Evolutionary conservation across 2,329 filamentous ascomycete genomes (phyloP), one percentile per base, ranked within the genome.

Genomic region (Juglanconis oblonga): DNA sequence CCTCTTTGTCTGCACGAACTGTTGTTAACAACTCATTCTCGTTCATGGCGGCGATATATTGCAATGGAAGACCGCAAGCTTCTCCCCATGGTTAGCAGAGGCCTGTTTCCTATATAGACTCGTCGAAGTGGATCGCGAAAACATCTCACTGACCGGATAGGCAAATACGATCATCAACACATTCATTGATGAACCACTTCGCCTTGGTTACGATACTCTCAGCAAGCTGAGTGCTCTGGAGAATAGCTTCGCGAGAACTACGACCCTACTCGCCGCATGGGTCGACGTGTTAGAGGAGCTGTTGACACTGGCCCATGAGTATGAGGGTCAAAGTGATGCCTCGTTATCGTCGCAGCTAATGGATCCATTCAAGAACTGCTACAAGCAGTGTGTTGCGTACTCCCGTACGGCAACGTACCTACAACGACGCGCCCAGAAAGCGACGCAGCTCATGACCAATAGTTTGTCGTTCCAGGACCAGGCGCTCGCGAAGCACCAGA

Each of bases 401-500:
- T 66, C 65, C 35, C 67, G 66, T 2, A 66, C 67, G 1, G 66
- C 70, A 10, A 52, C 54, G 1, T 65, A 68, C 44, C 55, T 71
- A 3, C 66, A 67, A 29, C 59, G 66, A 9, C 66, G 69, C n/a
- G 64, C 66, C 1, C 66, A 69, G 40, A 64, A 65, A 0, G 68
- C 70, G 0, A 63, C 67, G 3, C 67, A 69, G 33, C 66, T 72
- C 1, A 56, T 71, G 24, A 59, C 68, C 1, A 65, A 70, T 24
- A 71, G 69, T 2, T 59, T 71, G 38, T 68, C 67, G 1, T 68
- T 70, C 35, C 67, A 67, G 36, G 70, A 72, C 56, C 70, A 71
- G 54, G 62, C 69, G 5, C 65, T 70, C 40, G 67, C 70, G n/a
- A 71, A 70, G 55, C 64, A 70, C 31, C 70, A 72, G 55, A 71